Percentiles rank a stretch among this genome's conserved stretches.
phyloP scores from a whole-genome alignment of 139 green algal species.

The Chlorella sp. region DNA sequence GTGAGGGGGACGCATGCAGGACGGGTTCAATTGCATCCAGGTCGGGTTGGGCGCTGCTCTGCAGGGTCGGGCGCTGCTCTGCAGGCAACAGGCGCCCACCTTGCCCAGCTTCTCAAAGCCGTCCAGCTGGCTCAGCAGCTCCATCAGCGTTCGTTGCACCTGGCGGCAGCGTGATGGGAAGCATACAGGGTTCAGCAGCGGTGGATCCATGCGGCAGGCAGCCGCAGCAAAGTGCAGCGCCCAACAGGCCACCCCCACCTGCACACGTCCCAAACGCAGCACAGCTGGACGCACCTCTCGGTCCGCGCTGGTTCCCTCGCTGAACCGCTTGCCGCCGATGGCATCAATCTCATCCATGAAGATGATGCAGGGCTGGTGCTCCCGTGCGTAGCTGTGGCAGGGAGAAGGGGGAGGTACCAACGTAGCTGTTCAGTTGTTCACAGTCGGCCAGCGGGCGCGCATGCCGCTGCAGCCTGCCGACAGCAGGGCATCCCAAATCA shows the following conservation, averaged over 20 bases:
- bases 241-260: not conserved
- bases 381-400: conserved; percentile 74
- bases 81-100: too few species aligned
- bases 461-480: too few species aligned
- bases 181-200: not conserved
- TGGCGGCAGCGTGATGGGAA: not conserved
- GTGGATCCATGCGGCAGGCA: too few species aligned
- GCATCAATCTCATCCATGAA: conserved; percentile 99
- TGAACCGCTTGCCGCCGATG: conserved; percentile 97
- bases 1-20: not conserved
- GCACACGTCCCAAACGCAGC: not conserved
- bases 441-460: not conserved
- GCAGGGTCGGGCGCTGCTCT: too few species aligned
- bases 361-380: conserved; percentile 99
- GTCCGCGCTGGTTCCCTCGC: conserved; percentile 95
- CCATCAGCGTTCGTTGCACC: conserved; percentile 99
- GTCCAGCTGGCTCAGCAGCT: conserved; percentile 98
- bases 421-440: too few species aligned
- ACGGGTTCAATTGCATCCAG: too few species aligned
- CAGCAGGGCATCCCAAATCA: not conserved
- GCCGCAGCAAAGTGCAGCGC: not conserved
- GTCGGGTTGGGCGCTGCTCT: too few species aligned
- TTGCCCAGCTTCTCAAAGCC: conserved; percentile 98
- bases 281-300: conserved; percentile 74
- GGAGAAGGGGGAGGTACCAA: not conserved